These are phyloP conservation scores for Tulasnella sp. DNA, from an alignment of 768 basidiomycete species.

Conservation along the genomic window DNA sequence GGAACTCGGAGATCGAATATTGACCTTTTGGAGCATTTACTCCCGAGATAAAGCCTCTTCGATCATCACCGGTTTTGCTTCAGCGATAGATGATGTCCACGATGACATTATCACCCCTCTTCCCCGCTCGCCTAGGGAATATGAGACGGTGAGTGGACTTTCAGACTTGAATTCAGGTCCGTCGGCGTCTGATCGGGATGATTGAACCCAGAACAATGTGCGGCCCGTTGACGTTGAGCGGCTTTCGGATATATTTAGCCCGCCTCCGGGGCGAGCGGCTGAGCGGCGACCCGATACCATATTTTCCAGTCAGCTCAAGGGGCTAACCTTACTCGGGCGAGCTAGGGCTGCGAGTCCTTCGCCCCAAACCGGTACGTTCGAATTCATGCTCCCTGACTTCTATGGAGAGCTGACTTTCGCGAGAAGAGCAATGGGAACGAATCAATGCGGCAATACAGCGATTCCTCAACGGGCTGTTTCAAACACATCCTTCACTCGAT, in stretches of 20 bases:
- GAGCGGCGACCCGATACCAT: background rate
- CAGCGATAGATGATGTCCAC: conserved; percentile 1
- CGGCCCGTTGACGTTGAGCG: background rate
- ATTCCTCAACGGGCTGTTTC: background rate
- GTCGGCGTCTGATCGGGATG: background rate
- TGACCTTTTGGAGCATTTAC: conserved; percentile 32
- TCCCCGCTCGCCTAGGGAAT: conserved; percentile 6
- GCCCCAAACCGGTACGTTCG: background rate
- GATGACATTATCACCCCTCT: conserved; percentile 23
- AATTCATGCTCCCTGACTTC: background rate
- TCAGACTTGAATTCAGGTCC: background rate
- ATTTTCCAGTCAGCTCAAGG: background rate
- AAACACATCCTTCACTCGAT: background rate
- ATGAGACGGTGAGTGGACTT: background rate
- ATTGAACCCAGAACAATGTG: background rate
- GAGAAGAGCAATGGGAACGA: background rate
- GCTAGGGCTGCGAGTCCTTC: background rate
- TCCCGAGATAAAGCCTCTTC: conserved; percentile 19
- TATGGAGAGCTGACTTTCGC: background rate
- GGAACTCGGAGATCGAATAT: conserved; percentile 29
- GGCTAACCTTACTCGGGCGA: background rate
- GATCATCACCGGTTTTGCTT: conserved; percentile 28
- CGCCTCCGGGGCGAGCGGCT: background rate
- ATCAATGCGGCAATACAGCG: background rate
- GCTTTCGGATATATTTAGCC: background rate